Base-by-base conservation (phyloP, 1,139 yeast genomes). In the Kodamaea plutei region DNA sequence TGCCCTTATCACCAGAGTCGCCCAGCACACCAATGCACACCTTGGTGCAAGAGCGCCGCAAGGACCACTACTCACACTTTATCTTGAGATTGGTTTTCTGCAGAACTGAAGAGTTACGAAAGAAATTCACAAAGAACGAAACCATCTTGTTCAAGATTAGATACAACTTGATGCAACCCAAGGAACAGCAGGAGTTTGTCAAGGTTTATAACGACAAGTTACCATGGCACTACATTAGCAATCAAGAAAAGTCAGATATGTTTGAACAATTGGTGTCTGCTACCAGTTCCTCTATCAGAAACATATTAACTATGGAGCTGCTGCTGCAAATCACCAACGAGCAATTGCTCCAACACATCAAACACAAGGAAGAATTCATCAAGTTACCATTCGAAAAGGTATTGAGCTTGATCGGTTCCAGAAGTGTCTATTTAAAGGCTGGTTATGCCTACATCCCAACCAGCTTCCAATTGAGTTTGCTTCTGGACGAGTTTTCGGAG, bases 41-140 rank as follows among this genome's bases (percentile, higher is more conserved):
- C 3, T 41, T 51, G 10, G 26, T 18, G 18, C 53, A 55, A 19
- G 94, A 87, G 52, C 72, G 95, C 41, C 73, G 74, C 43, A 91
- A 89, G 53, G 99, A 91, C 56, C 91, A 87, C 50, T 88, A 85
- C 53, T 84, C 95, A 10, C 99, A 91, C 58, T 91, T 66, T 50
- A 89, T 89, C 26, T 63, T 91, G 41, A 67, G 96, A 36, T 65
- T 91, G 30, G 96, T 95, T 32, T 91, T 91, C 52, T 85, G 97
- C 50, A 75, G 95, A 39, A 76, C 83, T n/a, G 85, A 84, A 34
- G 97, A 91, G 38, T 69, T 89, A 31, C 69, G 97, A 34, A 75
- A 70, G 28, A 77, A 91, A 48, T 89, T 91, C 48, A 64, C 84
- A 24, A 75, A 77, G 43, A 77, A 87, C 27, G 99, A 91, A 50